Conservation (phyloP, 2,329 filamentous ascomycete genomes). For the Corynespora cassiicola region DNA sequence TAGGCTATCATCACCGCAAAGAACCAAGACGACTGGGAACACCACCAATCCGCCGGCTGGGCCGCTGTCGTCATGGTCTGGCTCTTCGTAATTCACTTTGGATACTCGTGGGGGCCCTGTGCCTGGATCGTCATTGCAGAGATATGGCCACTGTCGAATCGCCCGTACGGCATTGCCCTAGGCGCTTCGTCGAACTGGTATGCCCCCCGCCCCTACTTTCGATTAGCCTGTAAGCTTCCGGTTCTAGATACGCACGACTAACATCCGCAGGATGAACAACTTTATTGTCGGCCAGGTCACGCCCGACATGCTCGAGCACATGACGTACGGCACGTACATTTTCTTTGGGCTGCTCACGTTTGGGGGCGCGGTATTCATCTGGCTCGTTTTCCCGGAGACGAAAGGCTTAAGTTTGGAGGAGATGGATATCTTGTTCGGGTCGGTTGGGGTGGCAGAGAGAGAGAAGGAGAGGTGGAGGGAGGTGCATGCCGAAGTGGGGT, state of each 20-base stretch:
- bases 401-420: constrained; percentile 60
- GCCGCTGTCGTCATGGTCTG: constrained; percentile 72
- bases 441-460: constrained; percentile 69
- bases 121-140: constrained; percentile 77
- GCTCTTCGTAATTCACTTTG: constrained; percentile 77
- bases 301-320: constrained; percentile 68
- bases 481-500: constrained; percentile 73
- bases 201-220: constrained; percentile 1
- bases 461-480: constrained; percentile 76
- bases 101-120: constrained; percentile 76
- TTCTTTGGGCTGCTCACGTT: constrained; percentile 71
- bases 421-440: constrained; percentile 71
- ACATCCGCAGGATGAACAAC: constrained; percentile 51
- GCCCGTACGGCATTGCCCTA: constrained; percentile 71
- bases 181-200: constrained; percentile 59
- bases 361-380: constrained; percentile 63
- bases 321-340: constrained; percentile 74
- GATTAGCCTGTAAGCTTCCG: too few species aligned
- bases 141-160: constrained; percentile 73
- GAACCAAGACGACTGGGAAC: constrained; percentile 64
- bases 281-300: constrained; percentile 72
- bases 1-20: constrained; percentile 67
- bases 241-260: constrained; percentile 1
- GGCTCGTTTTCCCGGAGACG: constrained; percentile 60
- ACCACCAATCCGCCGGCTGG: constrained; percentile 71